Percentiles rank a stretch among this genome's conserved stretches.
phyloP scores from a whole-genome alignment of 768 basidiomycete genomes.

The Fomitopsis pulvina region DNA sequence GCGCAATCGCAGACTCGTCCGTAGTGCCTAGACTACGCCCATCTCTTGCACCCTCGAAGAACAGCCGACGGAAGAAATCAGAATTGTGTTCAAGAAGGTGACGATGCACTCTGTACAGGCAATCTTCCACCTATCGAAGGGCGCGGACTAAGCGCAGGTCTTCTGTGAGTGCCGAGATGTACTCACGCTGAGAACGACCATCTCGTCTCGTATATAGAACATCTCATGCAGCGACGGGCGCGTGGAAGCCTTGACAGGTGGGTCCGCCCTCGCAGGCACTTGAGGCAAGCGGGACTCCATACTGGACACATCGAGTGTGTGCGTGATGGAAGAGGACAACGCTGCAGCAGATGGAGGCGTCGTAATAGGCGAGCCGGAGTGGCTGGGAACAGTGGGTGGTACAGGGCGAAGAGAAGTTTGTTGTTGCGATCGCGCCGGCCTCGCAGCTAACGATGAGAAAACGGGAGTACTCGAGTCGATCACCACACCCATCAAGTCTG shows the following conservation, averaged over 20 bases:
- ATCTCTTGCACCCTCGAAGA: slow-evolving; percentile 10
- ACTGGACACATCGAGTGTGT: neutral
- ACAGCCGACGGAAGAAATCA: slow-evolving; percentile 29
- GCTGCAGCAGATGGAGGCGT: slow-evolving; percentile 10
- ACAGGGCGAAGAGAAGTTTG: slow-evolving; percentile 6
- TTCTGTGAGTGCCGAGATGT: too few relatives aligned
- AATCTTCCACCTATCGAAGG: slow-evolving; percentile 28
- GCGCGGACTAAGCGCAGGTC: neutral
- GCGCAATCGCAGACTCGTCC: slow-evolving; percentile 28
- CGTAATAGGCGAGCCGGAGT: neutral
- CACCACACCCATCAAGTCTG: neutral
- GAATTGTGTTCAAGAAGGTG: slow-evolving; percentile 32
- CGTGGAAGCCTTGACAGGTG: neutral
- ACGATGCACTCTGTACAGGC: slow-evolving; percentile 35
- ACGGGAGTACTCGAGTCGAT: neutral
- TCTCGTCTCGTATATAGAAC: slow-evolving; percentile 15
- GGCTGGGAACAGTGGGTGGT: slow-evolving; percentile 7
- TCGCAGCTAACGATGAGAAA: neutral
- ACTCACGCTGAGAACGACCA: slow-evolving; percentile 13
- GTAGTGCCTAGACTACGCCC: slow-evolving; percentile 15
- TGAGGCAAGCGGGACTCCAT: neutral
- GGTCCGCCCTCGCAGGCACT: neutral
- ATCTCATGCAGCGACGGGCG: slow-evolving; percentile 3
- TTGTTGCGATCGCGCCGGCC: neutral
- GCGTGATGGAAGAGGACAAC: slow-evolving; percentile 3